Conservation (phyloP, 257 asterid species). For the Salvia hispanica region DNA sequence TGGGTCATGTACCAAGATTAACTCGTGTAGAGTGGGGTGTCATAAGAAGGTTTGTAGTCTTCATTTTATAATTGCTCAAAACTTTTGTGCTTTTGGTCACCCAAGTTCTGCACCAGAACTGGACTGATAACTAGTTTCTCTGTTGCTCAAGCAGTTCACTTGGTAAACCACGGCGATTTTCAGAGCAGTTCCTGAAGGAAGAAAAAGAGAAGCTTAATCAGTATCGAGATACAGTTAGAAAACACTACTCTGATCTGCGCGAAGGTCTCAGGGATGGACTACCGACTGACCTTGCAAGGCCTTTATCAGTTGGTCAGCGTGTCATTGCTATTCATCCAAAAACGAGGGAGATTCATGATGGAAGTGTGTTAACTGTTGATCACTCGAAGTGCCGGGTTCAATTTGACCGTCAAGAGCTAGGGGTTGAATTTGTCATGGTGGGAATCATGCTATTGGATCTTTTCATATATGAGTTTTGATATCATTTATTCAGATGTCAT, state of each 20-base stretch:
- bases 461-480: constrained; percentile 19
- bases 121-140: constrained; percentile 26
- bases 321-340: constrained; percentile 93
- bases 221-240: constrained; percentile 86
- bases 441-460: constrained; percentile 28
- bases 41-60: constrained; percentile 71
- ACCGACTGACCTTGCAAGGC: constrained; percentile 87
- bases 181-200: constrained; percentile 90
- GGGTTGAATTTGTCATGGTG: constrained; percentile 95
- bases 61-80: constrained; percentile 15
- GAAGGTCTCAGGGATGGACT: constrained; percentile 84
- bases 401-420: constrained; percentile 85
- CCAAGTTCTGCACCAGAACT: constrained; percentile 11
- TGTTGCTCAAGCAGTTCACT: constrained; percentile 68
- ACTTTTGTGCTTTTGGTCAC: constrained; percentile 15
- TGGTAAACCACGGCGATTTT: constrained; percentile 91
- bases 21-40: constrained; percentile 96
- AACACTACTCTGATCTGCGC: constrained; percentile 82
- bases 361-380: constrained; percentile 88
- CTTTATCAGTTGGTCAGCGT: constrained; percentile 94
- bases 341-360: constrained; percentile 88
- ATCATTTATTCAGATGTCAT: constrained; percentile 9
- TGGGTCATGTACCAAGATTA: constrained; percentile 85
- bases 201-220: constrained; percentile 90
- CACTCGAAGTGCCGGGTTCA: constrained; percentile 85